Evolutionary conservation across 2,329 filamentous ascomycete species (phyloP), one percentile per base, ranked within the genome.

Genomic region (Phoma herbarum): DNA sequence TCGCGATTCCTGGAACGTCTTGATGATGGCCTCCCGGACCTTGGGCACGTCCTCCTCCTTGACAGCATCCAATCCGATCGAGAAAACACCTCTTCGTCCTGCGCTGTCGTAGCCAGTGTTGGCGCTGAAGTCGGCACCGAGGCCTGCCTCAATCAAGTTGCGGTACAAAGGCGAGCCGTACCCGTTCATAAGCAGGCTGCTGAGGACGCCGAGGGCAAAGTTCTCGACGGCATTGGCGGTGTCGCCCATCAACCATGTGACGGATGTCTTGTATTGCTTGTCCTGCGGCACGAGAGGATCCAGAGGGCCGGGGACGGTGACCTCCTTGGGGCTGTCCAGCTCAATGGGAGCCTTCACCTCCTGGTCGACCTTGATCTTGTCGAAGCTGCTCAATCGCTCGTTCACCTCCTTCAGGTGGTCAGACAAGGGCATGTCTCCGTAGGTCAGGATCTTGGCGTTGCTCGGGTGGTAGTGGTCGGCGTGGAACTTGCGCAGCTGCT

Each of bases 391-490:
- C 58, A 99, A 82, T 49, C 91, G 89, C 10, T 87, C 84, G 70
- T 94, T 86, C 26, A 98, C 84, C 70, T 95, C 90, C 73, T 86
- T 83, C 50, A 98, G 77, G 74, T 99, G 95, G 52, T 92, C 89
- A 2, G 83, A 83, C 60, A 99, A 80, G 1, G 93, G 90, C 86
- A 98, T 93, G 72, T 97, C 90, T 50, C 95, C 95, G 68, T 99
- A 99, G 0, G 95, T 97, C 71, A 98, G 88, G 42, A 99, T 84
- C 79, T 97, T 98, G 44, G 94, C 90, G 77, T 99, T 99, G 79
- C 93, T 98, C 0, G 95, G 95, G 77, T 99, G 94, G 76, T 99
- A 99, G 78, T 99, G 93, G 65, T 93, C 87, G 42, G 89, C 89
- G 65, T 98, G 96, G 76, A 97, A 99, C 41, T 89, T 86, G 72